Conservation (phyloP, 2,329 filamentous ascomycete species). For the Fusarium pseudocircinatum region DNA sequence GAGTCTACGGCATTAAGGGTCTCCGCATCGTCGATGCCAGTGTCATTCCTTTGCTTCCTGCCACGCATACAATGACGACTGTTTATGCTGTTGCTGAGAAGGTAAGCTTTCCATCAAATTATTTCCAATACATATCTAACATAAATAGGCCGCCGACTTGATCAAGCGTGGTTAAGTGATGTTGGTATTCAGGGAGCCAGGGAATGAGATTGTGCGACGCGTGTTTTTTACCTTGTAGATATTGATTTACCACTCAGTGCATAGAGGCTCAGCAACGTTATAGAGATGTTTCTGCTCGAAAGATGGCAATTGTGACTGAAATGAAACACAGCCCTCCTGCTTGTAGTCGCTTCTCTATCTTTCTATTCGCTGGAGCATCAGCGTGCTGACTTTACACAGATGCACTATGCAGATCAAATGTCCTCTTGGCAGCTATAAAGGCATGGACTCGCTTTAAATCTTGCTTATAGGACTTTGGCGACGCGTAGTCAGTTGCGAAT, state of each 20-base stretch:
- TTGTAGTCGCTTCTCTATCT: background rate
- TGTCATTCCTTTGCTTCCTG: slow-evolving; percentile 41
- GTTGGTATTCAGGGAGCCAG: background rate
- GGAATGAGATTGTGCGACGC: background rate
- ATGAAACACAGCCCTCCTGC: background rate
- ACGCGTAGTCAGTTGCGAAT: background rate
- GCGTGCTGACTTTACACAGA: background rate
- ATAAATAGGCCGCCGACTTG: slow-evolving; percentile 20
- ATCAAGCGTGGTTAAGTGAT: slow-evolving; percentile 10
- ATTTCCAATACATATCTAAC: background rate
- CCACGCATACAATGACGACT: slow-evolving; percentile 41
- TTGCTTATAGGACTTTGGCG: background rate
- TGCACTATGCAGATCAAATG: background rate
- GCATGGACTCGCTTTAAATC: background rate
- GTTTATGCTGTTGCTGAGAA: slow-evolving; percentile 45
- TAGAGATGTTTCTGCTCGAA: background rate
- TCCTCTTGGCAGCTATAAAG: background rate
- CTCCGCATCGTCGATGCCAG: slow-evolving; percentile 51
- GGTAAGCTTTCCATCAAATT: background rate
- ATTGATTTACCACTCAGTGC: background rate
- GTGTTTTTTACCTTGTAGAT: background rate
- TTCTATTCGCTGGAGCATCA: background rate
- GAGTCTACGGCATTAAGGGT: slow-evolving; percentile 36
- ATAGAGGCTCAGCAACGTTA: background rate
- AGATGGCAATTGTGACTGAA: background rate